Conservation (phyloP, 2,329 filamentous ascomycete species). For the Metarhizium sp. region DNA sequence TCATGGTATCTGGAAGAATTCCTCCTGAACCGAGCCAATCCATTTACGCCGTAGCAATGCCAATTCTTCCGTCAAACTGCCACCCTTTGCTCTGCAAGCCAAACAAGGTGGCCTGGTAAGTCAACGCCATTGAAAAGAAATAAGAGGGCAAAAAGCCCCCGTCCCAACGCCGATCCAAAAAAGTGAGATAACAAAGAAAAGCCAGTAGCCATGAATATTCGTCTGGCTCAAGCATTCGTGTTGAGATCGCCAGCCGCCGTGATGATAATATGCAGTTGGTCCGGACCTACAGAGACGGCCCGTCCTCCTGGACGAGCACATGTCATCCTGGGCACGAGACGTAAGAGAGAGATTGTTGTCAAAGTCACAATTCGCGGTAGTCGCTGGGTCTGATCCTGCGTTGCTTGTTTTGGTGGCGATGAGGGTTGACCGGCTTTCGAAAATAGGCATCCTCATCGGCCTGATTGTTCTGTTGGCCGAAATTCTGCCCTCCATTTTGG, state of each 20-base stretch:
- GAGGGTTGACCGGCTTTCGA: constrained; percentile 88
- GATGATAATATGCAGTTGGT: not conserved
- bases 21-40: not conserved
- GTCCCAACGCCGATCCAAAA: not conserved
- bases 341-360: no score
- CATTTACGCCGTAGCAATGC: constrained; percentile 1
- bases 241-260: not conserved
- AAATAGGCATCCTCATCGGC: constrained; percentile 89
- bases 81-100: not conserved
- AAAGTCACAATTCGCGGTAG: constrained; percentile 65
- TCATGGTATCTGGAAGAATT: not conserved
- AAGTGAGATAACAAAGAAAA: no score
- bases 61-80: not conserved
- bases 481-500: constrained; percentile 26
- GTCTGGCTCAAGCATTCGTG: not conserved
- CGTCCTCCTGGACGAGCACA: not conserved
- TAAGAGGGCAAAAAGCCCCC: not conserved
- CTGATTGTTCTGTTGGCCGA: constrained; percentile 36
- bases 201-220: not conserved
- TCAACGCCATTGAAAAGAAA: not conserved
- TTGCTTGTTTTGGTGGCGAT: constrained; percentile 76
- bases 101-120: not conserved
- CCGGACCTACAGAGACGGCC: not conserved
- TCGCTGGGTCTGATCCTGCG: constrained; percentile 78
- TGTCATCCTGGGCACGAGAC: not conserved